Base-by-base conservation (phyloP, 2,329 filamentous ascomycete genomes). In the Fusarium globosum region DNA sequence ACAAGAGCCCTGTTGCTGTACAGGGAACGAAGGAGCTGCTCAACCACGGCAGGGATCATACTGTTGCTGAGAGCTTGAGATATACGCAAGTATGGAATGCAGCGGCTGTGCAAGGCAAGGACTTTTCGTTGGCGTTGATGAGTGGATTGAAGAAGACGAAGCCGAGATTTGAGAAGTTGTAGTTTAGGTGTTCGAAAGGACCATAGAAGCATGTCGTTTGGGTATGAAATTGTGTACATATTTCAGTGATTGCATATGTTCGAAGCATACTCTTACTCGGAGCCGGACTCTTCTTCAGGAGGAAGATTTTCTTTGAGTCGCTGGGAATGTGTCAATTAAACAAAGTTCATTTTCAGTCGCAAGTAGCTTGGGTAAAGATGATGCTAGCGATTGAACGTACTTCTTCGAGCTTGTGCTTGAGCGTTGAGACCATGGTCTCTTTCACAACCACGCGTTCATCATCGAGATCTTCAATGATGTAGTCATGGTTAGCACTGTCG, bases 71-170 rank as follows among this genome's bases (percentile, higher is more conserved):
- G 76, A 94, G 92, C 52, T 83, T 98, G 80, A 89, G 90, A 65
- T 98, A 97, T 82, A 97, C 95, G 8, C 88, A 90, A 16, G 88
- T 96, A 2, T 98, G 95, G 96, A 98, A 98, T 80, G 89, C 90
- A 76, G 93, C 91, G 6, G 93, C 93, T 79, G 80, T 97, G 76
- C 95, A 98, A 85, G 93, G 94, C 12, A 85, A 86, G 59, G 96
- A 98, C 85, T 88, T 97, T 48, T 84, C 89, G 79, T 85, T 88
- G 67, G 94, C 95, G 2, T 86, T 98, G 80, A 79, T 93, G 80
- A 94, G 93, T 43, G 93, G 93, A 14, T 81, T 97, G 72, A 87
- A 93, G 82, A 97, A 93, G 88, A 91, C 87, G 74, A 95, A 89
- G 79, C 92, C 94, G 18, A 93, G 86, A 23, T 98, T 97, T 85